These are phyloP conservation scores for Sutorius australiensis DNA, from an alignment of 768 basidiomycete genomes.

Conservation along the genomic window DNA sequence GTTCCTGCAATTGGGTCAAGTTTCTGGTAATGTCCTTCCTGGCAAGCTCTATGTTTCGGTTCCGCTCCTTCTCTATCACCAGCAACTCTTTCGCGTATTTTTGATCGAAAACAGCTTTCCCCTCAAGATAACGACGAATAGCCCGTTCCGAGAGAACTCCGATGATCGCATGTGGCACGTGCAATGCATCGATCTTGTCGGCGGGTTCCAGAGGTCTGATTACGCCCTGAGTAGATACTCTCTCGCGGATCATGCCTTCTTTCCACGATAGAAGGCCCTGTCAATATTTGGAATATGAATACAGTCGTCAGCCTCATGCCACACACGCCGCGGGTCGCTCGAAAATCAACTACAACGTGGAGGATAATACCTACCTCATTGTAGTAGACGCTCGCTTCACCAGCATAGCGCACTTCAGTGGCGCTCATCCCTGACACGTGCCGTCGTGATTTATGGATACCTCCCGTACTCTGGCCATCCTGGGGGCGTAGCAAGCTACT, in stretches of 20 bases:
- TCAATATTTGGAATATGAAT: not conserved
- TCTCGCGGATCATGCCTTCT: conserved; percentile 83
- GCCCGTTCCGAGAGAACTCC: conserved; percentile 74
- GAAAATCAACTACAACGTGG: not conserved
- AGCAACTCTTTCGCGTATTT: conserved; percentile 60
- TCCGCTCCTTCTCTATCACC: conserved; percentile 63
- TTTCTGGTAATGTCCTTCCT: conserved; percentile 58
- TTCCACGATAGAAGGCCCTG: conserved; percentile 38
- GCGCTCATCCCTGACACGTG: conserved; percentile 9
- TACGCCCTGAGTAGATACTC: conserved; percentile 79
- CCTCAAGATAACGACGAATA: conserved; percentile 72
- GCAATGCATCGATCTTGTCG: conserved; percentile 60
- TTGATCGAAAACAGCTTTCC: conserved; percentile 55
- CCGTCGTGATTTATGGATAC: conserved; percentile 18
- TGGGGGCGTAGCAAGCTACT: conserved; percentile 1
- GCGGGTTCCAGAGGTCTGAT: conserved; percentile 78
- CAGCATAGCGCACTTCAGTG: conserved; percentile 42
- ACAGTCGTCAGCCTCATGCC: not conserved
- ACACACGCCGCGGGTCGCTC: not conserved
- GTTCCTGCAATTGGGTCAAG: conserved; percentile 42
- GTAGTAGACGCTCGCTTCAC: conserved; percentile 57
- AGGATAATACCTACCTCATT: conserved; percentile 37
- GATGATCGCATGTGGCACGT: conserved; percentile 59
- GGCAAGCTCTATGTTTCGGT: conserved; percentile 59
- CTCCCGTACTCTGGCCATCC: conserved; percentile 18